Evolutionary conservation across 78 protist species (phyloP).

Genomic region (Dictyostelium discoideum): dicty_2.7 NC_007088.5:2060001-2060500

Average conservation of each 20-base stretch:
- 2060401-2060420: neutral
- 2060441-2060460: too few species aligned
- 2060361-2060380: neutral
- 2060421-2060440: too few species aligned
- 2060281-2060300: neutral
- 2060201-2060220: neutral
- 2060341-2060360: neutral
- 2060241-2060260: neutral
- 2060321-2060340: slow-evolving; percentile 10
- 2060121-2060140: neutral
- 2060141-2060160: slow-evolving; percentile 10
- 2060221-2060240: neutral
- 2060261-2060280: neutral
- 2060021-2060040: neutral
- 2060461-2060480: too few species aligned
- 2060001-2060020: neutral
- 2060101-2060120: neutral
- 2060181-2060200: neutral
- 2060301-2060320: neutral
- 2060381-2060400: neutral
- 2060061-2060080: neutral
- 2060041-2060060: neutral
- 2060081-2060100: neutral
- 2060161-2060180: neutral
- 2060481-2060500: too few species aligned